phyloP scores from a whole-genome alignment of 805 yeast species.

The Yamadazyma scolyti region DNA sequence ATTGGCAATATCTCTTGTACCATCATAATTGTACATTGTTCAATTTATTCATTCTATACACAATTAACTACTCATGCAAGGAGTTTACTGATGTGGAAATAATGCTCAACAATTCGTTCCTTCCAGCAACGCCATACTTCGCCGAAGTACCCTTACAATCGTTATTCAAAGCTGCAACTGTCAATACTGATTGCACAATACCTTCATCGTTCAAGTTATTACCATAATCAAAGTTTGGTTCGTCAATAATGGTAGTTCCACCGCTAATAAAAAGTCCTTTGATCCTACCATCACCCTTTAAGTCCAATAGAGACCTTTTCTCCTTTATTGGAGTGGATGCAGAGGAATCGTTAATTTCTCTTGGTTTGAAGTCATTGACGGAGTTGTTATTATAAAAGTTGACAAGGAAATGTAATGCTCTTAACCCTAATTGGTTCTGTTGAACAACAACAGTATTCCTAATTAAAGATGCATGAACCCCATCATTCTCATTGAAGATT shows the following conservation, averaged over 20 bases:
- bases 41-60: no score
- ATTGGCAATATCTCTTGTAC: no score
- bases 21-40: no score
- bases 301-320: conserved; percentile 1
- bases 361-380: conserved; percentile 22
- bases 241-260: conserved; percentile 65
- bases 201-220: conserved; percentile 37
- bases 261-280: conserved; percentile 52
- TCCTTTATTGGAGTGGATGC: conserved; percentile 10
- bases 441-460: conserved; percentile 70
- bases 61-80: no score
- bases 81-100: conserved; percentile 31
- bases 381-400: conserved; percentile 25
- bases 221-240: conserved; percentile 57
- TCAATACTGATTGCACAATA: conserved; percentile 45
- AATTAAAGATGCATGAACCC: conserved; percentile 73
- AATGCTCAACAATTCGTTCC: conserved; percentile 62
- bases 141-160: conserved; percentile 52
- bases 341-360: conserved; percentile 10
- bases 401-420: conserved; percentile 54
- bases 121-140: conserved; percentile 60
- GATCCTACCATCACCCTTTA: conserved; percentile 1
- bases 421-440: conserved; percentile 53
- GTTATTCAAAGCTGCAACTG: conserved; percentile 53
- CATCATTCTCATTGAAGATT: conserved; percentile 46